Conservation (phyloP, 176 grass and related monocot species). For the Triticum dicoccoides region DNA sequence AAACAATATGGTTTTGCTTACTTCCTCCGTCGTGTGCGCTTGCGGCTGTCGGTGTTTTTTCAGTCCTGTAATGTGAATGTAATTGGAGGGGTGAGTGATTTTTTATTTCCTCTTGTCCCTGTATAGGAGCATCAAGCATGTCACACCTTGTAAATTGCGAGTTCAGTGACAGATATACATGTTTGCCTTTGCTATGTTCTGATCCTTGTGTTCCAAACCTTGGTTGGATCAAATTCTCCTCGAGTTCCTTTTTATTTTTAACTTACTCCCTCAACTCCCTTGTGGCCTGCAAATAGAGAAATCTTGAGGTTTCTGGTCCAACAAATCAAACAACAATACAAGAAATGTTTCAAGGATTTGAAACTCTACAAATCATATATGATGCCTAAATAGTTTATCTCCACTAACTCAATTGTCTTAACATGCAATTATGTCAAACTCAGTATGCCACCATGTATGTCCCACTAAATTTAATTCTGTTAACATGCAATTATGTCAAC, state of each 20-base stretch:
- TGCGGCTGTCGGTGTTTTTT: constrained; percentile 3
- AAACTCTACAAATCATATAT: not conserved
- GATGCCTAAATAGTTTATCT: too few relatives aligned
- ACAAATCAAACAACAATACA: not conserved
- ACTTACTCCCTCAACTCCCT: not conserved
- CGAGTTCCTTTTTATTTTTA: not conserved
- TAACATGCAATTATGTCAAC: too few relatives aligned
- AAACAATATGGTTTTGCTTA: constrained; percentile 6
- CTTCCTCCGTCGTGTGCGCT: not conserved
- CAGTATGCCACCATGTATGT: too few relatives aligned
- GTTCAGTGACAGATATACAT: constrained; percentile 1
- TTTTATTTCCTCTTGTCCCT: constrained; percentile 41
- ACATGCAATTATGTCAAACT: too few relatives aligned
- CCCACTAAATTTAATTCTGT: too few relatives aligned
- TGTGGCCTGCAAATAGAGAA: not conserved
- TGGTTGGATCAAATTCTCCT: not conserved
- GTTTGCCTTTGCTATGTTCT: not conserved
- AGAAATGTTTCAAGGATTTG: not conserved
- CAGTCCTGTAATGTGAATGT: constrained; percentile 21
- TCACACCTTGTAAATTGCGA: constrained; percentile 28
- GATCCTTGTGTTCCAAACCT: not conserved
- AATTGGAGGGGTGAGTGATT: constrained; percentile 34
- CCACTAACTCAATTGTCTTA: too few relatives aligned
- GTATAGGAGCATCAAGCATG: constrained; percentile 19
- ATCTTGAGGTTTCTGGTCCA: not conserved